A percentile compares a stretch with the other conserved stretches of the same genome.
Conservation (phyloP, 176 grass and related monocot genomes). For the Oropetium thomaeum region DNA sequence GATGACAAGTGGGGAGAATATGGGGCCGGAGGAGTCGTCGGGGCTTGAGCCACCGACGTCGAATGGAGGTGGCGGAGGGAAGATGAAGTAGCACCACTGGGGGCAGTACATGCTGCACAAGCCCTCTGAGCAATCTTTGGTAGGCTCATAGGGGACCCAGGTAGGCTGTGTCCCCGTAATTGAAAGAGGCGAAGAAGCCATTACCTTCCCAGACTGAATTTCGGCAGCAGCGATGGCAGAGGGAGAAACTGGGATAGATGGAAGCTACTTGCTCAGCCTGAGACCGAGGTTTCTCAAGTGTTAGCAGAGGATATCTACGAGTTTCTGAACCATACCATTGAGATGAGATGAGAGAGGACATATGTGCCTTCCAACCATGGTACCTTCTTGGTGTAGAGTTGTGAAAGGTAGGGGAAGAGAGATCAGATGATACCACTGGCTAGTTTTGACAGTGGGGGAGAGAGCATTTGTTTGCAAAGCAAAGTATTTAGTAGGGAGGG, state of each 20-base stretch:
- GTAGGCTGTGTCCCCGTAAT: constrained; percentile 35
- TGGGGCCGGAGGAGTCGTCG: constrained; percentile 47
- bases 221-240: not conserved
- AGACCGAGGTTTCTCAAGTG: constrained; percentile 23
- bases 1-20: constrained; percentile 86
- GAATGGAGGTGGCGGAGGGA: constrained; percentile 75
- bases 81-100: constrained; percentile 94
- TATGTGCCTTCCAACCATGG: constrained; percentile 24
- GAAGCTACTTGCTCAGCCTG: not conserved
- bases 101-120: constrained; percentile 92
- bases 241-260: constrained; percentile 3
- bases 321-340: constrained; percentile 54
- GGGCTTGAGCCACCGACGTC: constrained; percentile 32
- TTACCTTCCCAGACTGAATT: constrained; percentile 29
- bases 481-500: constrained; percentile 32
- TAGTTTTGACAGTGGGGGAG: not conserved
- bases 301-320: constrained; percentile 28
- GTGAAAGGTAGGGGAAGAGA: constrained; percentile 26
- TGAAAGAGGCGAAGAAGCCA: constrained; percentile 40
- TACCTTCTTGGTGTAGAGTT: constrained; percentile 30
- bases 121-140: constrained; percentile 80
- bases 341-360: constrained; percentile 2
- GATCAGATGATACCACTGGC: constrained; percentile 36
- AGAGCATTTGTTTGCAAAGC: constrained; percentile 47
- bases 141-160: constrained; percentile 83